Base-by-base conservation (phyloP, 2,329 filamentous ascomycete genomes). In the Alternaria sp. region DNA sequence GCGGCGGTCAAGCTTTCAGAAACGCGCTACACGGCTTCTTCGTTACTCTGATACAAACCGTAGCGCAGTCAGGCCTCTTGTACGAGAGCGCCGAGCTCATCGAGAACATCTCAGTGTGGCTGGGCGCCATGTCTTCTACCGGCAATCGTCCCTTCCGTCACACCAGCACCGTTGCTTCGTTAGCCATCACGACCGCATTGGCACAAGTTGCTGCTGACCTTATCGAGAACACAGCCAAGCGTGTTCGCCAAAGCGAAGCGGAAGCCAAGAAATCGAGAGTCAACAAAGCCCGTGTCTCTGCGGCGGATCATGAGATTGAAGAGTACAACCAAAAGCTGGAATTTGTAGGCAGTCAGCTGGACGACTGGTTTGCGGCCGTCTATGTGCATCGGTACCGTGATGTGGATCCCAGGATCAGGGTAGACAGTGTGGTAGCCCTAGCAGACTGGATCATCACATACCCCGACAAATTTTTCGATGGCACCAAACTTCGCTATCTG, bases 381-480 rank as follows among this genome's bases (percentile, higher is more conserved):
- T 99, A 97, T 75, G 91, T 97, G 30, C 94, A 99, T 79, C 90
- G 95, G 49, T 99, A 98, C 78, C 92, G 95, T 63, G 95, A 99
- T 75, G 88, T 97, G 30, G 95, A 99, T 73, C 88, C 92, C 7
- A 92, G 88, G 70, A 97, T 99, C 67, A 88, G 95, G 54, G 89
- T 90, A 0, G 94, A 97, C 73, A 97, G 94, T 74, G 90, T 97
- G 25, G 89, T 91, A 65, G 92, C 93, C 14, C 84, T 99, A 9
- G 93, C 94, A 28, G 86, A 89, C 41, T 99, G 95, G 95, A 96
- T 98, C 68, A 86, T 89, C 75, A 87, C 87, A 11, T 88, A 97
- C 53, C 92, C 94, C 2, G 92, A 93, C 48, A 86, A 92, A 46
- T 99, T 97, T 80, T 92, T 97, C 78, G 92, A 97, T 67, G 93